A percentile compares a stretch with the other conserved stretches of the same genome.
phyloP scores from a whole-genome alignment of 1,139 yeast species.

The Geotrichum cucujoidarum region DNA sequence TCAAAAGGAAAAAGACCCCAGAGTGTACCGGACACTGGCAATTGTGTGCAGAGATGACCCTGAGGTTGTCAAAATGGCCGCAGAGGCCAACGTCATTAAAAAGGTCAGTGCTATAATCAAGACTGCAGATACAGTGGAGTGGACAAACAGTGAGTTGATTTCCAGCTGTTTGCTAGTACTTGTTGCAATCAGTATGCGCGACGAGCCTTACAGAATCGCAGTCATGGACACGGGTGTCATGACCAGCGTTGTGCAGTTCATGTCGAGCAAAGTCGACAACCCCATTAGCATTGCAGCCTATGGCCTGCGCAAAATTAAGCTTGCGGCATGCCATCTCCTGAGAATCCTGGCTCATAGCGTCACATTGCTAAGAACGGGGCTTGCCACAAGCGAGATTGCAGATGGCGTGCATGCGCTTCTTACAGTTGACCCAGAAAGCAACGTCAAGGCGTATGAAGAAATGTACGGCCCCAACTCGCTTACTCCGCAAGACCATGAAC shows the following conservation, averaged over 20 bases:
- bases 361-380: conserved; percentile 60
- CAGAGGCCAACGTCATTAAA: conserved; percentile 36
- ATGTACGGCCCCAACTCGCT: conserved; percentile 18
- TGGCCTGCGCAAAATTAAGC: conserved; percentile 30
- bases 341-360: conserved; percentile 75
- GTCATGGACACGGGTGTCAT: conserved; percentile 36
- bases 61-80: conserved; percentile 34
- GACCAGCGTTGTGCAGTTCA: conserved; percentile 29
- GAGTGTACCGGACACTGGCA: conserved; percentile 33
- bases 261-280: conserved; percentile 23
- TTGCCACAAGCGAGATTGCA: conserved; percentile 54
- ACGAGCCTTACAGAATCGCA: conserved; percentile 32
- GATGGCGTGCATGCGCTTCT: conserved; percentile 44
- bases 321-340: conserved; percentile 51
- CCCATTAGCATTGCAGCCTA: conserved; percentile 19
- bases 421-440: conserved; percentile 25
- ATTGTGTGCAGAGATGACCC: conserved; percentile 33
- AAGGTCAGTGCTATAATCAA: conserved; percentile 29
- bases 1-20: conserved; percentile 27
- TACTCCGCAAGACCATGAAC: conserved; percentile 28
- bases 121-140: conserved; percentile 22
- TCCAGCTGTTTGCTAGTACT: conserved; percentile 33
- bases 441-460: conserved; percentile 10
- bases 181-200: conserved; percentile 36
- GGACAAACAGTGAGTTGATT: conserved; percentile 27